Conservation (phyloP, 495 filamentous ascomycete species). For the Bombardia bombarda region DNA sequence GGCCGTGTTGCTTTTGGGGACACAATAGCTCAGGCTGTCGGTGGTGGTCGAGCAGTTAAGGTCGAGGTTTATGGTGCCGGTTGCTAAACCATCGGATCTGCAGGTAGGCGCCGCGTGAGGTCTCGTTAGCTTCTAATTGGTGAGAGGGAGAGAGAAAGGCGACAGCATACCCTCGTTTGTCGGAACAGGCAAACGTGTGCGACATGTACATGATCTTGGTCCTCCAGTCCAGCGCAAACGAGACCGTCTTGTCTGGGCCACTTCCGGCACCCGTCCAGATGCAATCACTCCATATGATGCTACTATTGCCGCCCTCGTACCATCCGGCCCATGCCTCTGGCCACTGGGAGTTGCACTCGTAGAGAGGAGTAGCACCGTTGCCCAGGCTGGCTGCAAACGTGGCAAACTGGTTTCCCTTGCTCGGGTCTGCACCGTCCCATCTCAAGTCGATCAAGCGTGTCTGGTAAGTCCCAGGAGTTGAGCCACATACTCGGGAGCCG, state of each 20-base stretch:
- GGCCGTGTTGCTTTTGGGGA: slow-evolving; percentile 9
- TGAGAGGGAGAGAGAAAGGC: not conserved
- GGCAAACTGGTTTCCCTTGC: slow-evolving; percentile 17
- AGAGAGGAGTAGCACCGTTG: slow-evolving; percentile 18
- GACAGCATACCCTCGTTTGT: slow-evolving; percentile 23
- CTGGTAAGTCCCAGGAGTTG: slow-evolving; percentile 13
- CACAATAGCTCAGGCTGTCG: slow-evolving; percentile 18
- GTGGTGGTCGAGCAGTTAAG: slow-evolving; percentile 24
- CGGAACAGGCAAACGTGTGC: slow-evolving; percentile 31
- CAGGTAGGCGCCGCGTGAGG: not conserved
- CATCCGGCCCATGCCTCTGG: slow-evolving; percentile 29
- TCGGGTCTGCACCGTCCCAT: slow-evolving; percentile 27
- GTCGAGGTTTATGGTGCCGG: slow-evolving; percentile 21
- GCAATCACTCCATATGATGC: slow-evolving; percentile 34
- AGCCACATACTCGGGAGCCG: slow-evolving; percentile 23
- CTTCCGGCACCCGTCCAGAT: slow-evolving; percentile 32
- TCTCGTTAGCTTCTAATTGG: not conserved
- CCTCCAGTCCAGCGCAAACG: slow-evolving; percentile 32
- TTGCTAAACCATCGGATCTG: slow-evolving; percentile 26
- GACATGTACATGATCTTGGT: slow-evolving; percentile 27
- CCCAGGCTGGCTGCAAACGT: slow-evolving; percentile 28
- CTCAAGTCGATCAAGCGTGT: slow-evolving; percentile 25
- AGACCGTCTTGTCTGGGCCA: slow-evolving; percentile 24
- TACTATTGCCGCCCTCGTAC: slow-evolving; percentile 19
- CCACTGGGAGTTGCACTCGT: slow-evolving; percentile 34